Evolutionary conservation across 106 monocot genomes (phyloP).

Genomic region (Ottelia alismoides): DNA sequence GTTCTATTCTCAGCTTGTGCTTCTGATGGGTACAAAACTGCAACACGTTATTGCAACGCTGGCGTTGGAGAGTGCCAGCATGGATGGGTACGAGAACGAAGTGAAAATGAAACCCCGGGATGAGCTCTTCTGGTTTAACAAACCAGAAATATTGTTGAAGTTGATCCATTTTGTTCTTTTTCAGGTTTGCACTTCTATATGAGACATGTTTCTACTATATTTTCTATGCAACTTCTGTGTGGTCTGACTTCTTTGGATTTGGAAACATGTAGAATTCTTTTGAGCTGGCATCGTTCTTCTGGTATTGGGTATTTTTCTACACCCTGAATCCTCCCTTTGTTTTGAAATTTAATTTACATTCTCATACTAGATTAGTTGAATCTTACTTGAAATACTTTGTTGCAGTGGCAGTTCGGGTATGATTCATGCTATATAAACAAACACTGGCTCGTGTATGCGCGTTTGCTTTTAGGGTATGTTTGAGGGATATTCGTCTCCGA

Average conservation of each 20-base stretch:
- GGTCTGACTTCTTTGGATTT: background rate
- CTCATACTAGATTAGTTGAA: background rate
- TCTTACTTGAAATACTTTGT: background rate
- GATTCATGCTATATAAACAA: slow-evolving; percentile 85
- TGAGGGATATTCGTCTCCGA: background rate
- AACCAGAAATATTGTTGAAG: slow-evolving; percentile 72
- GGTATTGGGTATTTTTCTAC: slow-evolving; percentile 79
- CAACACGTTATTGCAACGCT: slow-evolving; percentile 88
- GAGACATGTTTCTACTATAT: background rate
- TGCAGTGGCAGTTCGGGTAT: slow-evolving; percentile 97
- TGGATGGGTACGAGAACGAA: slow-evolving; percentile 22
- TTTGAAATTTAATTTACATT: too few species aligned
- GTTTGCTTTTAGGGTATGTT: slow-evolving; percentile 77
- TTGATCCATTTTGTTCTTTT: slow-evolving; percentile 98
- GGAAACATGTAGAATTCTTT: slow-evolving; percentile 70
- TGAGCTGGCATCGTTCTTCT: slow-evolving; percentile 97
- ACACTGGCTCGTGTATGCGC: slow-evolving; percentile 69
- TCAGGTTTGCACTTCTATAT: slow-evolving; percentile 40
- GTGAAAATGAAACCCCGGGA: slow-evolving; percentile 64
- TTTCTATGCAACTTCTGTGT: background rate
- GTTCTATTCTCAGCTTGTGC: slow-evolving; percentile 55
- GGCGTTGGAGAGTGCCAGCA: slow-evolving; percentile 61
- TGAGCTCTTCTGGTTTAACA: slow-evolving; percentile 96
- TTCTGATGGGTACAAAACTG: slow-evolving; percentile 83
- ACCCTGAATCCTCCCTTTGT: background rate